These are phyloP conservation scores for Pleurotus platypus DNA, from an alignment of 768 basidiomycete species.

Conservation along the genomic window DNA sequence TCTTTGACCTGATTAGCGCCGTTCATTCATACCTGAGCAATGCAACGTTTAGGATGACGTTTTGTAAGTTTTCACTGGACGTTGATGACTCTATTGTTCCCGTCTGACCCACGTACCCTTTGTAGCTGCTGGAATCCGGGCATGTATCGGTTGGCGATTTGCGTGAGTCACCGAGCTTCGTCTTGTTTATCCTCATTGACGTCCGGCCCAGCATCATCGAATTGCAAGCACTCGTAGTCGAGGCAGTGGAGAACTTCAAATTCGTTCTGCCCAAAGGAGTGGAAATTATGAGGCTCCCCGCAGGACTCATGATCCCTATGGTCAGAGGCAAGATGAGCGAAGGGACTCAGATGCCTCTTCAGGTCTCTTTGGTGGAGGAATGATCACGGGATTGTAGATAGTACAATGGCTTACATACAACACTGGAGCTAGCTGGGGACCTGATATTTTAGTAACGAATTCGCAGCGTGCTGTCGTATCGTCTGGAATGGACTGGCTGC, in stretches of 20 bases:
- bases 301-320: conserved; percentile 29
- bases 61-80: not conserved
- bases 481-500: conserved; percentile 70
- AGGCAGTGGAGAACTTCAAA: conserved; percentile 34
- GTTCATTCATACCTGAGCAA: no score
- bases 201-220: conserved; percentile 23
- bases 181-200: not conserved
- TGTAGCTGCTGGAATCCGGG: conserved; percentile 8
- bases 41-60: not conserved
- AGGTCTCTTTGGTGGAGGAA: conserved; percentile 15
- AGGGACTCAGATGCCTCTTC: conserved; percentile 30
- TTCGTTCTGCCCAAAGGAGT: conserved; percentile 29
- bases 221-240: conserved; percentile 37
- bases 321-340: conserved; percentile 19
- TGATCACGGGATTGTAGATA: conserved; percentile 7
- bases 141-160: conserved; percentile 13
- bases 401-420: conserved; percentile 3
- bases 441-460: conserved; percentile 62
- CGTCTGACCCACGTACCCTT: not conserved
- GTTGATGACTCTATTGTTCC: not conserved
- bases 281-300: conserved; percentile 24
- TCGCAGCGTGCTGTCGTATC: conserved; percentile 76
- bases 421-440: conserved; percentile 7
- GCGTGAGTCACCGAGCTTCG: conserved; percentile 17
- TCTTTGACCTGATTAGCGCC: not conserved